Evolutionary conservation across 208 protist genomes (phyloP), one percentile per base, ranked within the genome.

Genomic region (Acanthamoeba healyi): DNA sequence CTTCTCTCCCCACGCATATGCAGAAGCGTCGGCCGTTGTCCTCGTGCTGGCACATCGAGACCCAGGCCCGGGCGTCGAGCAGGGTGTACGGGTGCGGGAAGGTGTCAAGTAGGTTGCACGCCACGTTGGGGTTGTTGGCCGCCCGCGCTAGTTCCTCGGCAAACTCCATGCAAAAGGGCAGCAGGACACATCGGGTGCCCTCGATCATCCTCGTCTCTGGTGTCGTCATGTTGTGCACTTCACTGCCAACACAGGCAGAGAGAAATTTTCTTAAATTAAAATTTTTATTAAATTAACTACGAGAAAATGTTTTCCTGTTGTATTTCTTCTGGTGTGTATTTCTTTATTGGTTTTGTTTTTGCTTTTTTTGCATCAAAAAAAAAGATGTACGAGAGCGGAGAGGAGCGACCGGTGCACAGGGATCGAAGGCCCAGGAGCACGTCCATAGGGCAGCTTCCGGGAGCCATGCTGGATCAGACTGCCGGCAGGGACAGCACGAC

Each of bases 1-100:
- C 63, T n/a, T 81, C 72, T 49, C 74, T 51, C 14, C 17, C n/a
- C 0, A 91, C 46, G 32, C 84, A 70, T 7, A 91, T 91, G 26
- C 84, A 91, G 54, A 91, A 91, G 29, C 61, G 84, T 29, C 61
- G 29, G 51, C 84, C 84, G 84, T 91, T 91, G 51, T 22, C 51
- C 10, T 91, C 38, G 40, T 24, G 4, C 17, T 70, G n/a, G 26
- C 84, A 84, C n/a, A 84, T 58, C 22, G 42, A 40, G 74, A 84
- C 36, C 84, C 54, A 91, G 10, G 17, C 84, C 3, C 9, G 9
- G 2, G 84, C 84, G 61, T 91, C 84, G 1, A 46, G 34, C 15
- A 91, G 15, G 12, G 51, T 91, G 84, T 91, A 91, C 7, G 84
- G 84, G 56, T 91, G 84, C 1, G 84, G 84, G 54, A 91, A 91